Evolutionary conservation across 225 moss, liverwort and hornwort species (phyloP), one percentile per base, ranked within the genome.

Genomic region (Physcomitrium patens): DNA sequence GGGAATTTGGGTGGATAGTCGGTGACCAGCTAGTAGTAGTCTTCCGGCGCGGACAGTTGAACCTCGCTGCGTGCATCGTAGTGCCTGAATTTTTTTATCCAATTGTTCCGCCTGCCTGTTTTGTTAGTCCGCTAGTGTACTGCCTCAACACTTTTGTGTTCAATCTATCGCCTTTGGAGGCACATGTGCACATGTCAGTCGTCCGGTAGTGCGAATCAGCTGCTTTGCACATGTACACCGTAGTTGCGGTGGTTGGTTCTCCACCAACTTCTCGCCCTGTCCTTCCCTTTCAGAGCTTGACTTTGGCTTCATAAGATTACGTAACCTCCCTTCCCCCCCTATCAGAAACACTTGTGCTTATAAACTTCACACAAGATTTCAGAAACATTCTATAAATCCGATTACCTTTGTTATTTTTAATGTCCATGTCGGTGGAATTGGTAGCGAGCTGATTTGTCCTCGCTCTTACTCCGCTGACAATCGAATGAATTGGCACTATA

Each of bases 181-280:
- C 62, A 42, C 48, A 26, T 47, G 71, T 71, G 55, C 69, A 10
- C 14, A 15, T 7, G 31, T 37, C 3, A 27, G 59, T 23, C 27
- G n/a, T 27, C 31, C 22, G 19, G 22, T 13, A 3, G 18, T 42
- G 8, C 12, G 18, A 22, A 14, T 55, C 55, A 9, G 3, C 19
- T 9, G 55, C 42, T 2, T 3, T 60, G 37, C 3, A 60, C 60
- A 10, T 37, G 60, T 31, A 31, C 31, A 17, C 9, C 16, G 9
- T 16, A 15, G 31, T 17, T 0, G 60, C 31, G 31, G 67, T 60
- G 48, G 63, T 63, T 72, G 62, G 42, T 20, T 41, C 37, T 31
- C 61, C 20, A 72, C 72, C 70, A 70, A 58, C 70, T 58, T n/a
- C 71, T 27, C 43, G 24, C 22, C 23, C 46, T 23, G 18, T 68